Conservation (phyloP, 2,329 filamentous ascomycete species). For the Aspergillus pseudonomiae region DNA sequence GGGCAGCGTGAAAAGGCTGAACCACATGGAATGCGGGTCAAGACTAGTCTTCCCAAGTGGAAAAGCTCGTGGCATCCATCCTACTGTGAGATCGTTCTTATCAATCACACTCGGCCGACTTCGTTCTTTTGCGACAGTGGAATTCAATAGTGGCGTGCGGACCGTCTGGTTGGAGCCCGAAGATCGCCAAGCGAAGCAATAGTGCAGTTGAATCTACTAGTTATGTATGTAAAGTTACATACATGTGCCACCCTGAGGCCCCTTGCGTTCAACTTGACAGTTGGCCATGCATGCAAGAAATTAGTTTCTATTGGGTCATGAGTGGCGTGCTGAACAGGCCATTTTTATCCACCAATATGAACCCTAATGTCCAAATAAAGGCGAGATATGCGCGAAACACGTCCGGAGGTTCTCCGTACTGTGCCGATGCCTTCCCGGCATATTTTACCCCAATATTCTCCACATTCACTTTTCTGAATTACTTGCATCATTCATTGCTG, state of each 20-base stretch:
- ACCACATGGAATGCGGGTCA: too few relatives aligned
- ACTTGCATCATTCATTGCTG: background rate
- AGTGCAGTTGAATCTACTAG: background rate
- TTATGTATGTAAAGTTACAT: background rate
- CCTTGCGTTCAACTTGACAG: background rate
- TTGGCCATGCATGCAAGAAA: background rate
- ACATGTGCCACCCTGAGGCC: background rate
- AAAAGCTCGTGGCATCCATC: background rate
- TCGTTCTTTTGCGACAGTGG: background rate
- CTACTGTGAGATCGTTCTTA: background rate
- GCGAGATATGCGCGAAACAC: background rate
- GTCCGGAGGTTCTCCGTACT: background rate
- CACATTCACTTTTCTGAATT: background rate
- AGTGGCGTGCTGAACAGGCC: background rate
- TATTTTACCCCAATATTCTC: background rate
- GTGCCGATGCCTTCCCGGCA: background rate
- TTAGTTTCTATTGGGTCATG: background rate
- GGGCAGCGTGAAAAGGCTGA: background rate
- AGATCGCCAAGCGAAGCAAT: constrained; percentile 6
- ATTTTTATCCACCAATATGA: background rate
- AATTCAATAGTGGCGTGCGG: constrained; percentile 5
- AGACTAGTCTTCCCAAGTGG: background rate
- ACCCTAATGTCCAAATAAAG: background rate
- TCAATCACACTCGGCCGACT: background rate
- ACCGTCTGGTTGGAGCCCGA: constrained; percentile 7